Conservation (phyloP, 129 eudicot genomes). For the Saussurea involucrata region DNA sequence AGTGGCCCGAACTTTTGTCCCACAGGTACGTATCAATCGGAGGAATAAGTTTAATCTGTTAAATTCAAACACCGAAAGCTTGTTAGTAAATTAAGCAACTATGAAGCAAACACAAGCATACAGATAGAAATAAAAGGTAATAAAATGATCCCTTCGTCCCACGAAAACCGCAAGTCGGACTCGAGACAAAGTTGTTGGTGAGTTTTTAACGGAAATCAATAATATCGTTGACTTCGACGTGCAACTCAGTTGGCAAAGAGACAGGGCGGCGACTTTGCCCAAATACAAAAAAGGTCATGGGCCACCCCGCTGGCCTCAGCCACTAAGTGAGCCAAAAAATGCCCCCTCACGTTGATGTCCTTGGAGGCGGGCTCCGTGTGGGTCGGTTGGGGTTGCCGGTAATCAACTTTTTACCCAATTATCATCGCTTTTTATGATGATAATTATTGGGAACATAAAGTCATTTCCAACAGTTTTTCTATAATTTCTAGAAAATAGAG, state of each 20-base stretch:
- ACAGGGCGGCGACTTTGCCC: no score
- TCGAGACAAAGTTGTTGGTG: neutral
- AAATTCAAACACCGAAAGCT: slow-evolving; percentile 7
- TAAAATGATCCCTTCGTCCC: neutral
- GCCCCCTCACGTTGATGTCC: no score
- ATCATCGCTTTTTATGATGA: neutral
- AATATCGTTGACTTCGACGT: no score
- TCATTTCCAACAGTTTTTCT: neutral
- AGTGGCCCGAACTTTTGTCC: slow-evolving; percentile 27
- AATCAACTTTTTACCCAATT: no score
- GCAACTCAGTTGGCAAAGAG: no score
- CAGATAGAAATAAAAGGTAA: neutral
- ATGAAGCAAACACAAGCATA: slow-evolving; percentile 4
- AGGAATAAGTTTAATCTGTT: slow-evolving; percentile 48
- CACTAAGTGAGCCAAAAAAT: no score
- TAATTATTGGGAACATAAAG: neutral
- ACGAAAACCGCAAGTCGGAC: neutral
- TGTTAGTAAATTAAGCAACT: slow-evolving; percentile 9
- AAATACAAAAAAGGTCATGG: no score
- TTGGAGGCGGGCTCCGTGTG: no score
- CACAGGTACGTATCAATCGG: slow-evolving; percentile 4
- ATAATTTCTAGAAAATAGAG: neutral
- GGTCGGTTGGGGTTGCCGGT: no score
- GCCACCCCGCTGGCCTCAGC: no score
- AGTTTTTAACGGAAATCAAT: neutral